Evolutionary conservation across 352 stramenopile genomes (phyloP), one percentile per base, ranked within the genome.

Genomic region (Phytophthora sp.): DNA sequence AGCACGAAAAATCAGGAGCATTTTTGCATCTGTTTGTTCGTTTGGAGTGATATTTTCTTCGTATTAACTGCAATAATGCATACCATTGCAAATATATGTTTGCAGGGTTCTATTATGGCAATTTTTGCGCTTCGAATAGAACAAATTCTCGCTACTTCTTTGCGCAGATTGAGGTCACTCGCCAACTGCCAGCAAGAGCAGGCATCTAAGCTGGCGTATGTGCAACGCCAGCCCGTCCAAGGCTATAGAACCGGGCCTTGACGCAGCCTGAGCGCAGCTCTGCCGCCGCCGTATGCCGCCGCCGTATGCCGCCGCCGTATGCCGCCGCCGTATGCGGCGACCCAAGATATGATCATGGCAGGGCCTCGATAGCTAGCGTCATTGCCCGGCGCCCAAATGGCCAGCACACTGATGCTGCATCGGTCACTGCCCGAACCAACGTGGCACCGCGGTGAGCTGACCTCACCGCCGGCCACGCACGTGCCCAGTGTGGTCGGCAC

Each of bases 81-180:
- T 57, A 57, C 29, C 35, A 18, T 3, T 1, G 26, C 38, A 57
- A n/a, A n/a, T n/a, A 21, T 38, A 46, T 46, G 7, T 57, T 7
- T 57, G 16, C 4, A 23, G 39, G 50, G 16, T 57, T 57, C 23
- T 8, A 24, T 24, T 50, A 41, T 35, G 23, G 24, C 24, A 58
- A 60, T 23, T 57, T 56, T 55, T 57, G 64, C 26, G 57, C 39
- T 64, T 63, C 63, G 57, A 68, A 46, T 64, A 52, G 50, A 31
- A n/a, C n/a, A n/a, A n/a, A 64, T 53, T 26, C 45, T 41, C 31
- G 35, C 39, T 24, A 46, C 56, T 36, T 69, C 36, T 69, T 58
- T 69, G 62, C 46, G 31, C 60, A 61, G 7, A 49, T 62, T 56
- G 39, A 66, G 58, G 58, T 66, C 58, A 64, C 33, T 56, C 15